These are phyloP conservation scores for Malus orientalis DNA, from an alignment of 306 rosid genomes.

Conservation along the genomic window DNA sequence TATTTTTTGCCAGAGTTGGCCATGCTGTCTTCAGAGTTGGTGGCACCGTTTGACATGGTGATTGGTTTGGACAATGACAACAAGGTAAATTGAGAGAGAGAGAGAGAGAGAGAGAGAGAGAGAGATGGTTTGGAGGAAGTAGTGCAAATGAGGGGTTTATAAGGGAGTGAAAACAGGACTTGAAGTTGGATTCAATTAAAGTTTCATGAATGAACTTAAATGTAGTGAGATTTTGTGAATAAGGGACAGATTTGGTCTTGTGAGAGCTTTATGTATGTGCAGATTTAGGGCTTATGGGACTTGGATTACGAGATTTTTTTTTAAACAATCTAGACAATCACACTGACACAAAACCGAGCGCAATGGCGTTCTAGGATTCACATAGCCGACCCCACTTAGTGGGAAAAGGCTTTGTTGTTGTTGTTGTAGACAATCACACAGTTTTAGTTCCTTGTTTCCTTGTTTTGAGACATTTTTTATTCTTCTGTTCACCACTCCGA, in stretches of 20 bases:
- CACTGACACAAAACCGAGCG: too few relatives aligned
- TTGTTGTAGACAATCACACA: too few relatives aligned
- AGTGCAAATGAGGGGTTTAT: neutral
- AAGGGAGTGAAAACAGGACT: neutral
- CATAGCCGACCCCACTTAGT: too few relatives aligned
- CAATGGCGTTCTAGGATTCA: too few relatives aligned
- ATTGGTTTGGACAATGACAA: neutral
- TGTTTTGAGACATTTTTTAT: too few relatives aligned
- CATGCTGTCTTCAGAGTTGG: neutral
- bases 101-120: neutral
- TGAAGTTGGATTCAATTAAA: neutral
- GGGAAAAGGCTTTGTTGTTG: too few relatives aligned
- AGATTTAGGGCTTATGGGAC: neutral
- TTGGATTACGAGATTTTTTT: neutral
- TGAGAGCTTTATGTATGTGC: neutral
- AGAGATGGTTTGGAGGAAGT: neutral
- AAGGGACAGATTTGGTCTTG: neutral
- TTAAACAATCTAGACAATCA: too few relatives aligned
- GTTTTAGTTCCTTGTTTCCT: too few relatives aligned
- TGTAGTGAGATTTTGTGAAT: neutral
- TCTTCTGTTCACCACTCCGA: too few relatives aligned
- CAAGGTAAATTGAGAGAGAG: neutral
- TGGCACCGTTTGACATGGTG: neutral
- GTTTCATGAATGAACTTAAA: neutral
- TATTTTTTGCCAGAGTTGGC: neutral